phyloP scores from a whole-genome alignment of 108 stramenopile species.

The Skeletonema menzelii region DNA sequence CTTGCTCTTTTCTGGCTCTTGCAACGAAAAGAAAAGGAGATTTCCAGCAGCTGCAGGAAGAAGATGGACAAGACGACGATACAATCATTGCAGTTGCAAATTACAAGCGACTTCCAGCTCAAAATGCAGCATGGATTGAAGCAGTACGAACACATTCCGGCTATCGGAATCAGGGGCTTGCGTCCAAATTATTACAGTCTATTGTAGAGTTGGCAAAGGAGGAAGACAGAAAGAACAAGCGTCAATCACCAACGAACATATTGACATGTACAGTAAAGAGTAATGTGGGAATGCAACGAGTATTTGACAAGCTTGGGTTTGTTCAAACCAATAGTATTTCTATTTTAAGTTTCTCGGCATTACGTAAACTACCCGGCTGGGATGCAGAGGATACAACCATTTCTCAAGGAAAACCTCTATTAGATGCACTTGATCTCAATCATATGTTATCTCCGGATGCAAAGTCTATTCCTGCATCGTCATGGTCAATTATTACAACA shows the following conservation, averaged over 20 bases:
- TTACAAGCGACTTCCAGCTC: slow-evolving; percentile 34
- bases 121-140: slow-evolving; percentile 46
- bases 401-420: slow-evolving; percentile 16
- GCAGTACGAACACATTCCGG: slow-evolving; percentile 44
- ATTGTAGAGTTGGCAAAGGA: slow-evolving; percentile 14
- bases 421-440: slow-evolving; percentile 25
- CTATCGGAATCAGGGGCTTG: slow-evolving; percentile 40
- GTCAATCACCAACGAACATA: slow-evolving; percentile 15
- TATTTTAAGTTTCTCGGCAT: slow-evolving; percentile 10
- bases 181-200: slow-evolving; percentile 20
- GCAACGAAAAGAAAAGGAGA: background rate
- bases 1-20: slow-evolving; percentile 40
- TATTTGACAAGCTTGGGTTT: slow-evolving; percentile 37
- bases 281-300: slow-evolving; percentile 38
- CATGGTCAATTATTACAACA: slow-evolving; percentile 22
- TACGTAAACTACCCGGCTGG: slow-evolving; percentile 42
- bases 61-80: slow-evolving; percentile 20
- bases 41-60: background rate
- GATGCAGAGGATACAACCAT: slow-evolving; percentile 2
- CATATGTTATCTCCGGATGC: slow-evolving; percentile 26
- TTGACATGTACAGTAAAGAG: slow-evolving; percentile 47
- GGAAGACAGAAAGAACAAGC: slow-evolving; percentile 5
- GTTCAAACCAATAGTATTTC: slow-evolving; percentile 18
- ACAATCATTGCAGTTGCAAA: slow-evolving; percentile 40
- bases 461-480: slow-evolving; percentile 16